Conservation (phyloP, 2,329 filamentous ascomycete species). For the Pseudopyrenochaeta lycopersici region DNA sequence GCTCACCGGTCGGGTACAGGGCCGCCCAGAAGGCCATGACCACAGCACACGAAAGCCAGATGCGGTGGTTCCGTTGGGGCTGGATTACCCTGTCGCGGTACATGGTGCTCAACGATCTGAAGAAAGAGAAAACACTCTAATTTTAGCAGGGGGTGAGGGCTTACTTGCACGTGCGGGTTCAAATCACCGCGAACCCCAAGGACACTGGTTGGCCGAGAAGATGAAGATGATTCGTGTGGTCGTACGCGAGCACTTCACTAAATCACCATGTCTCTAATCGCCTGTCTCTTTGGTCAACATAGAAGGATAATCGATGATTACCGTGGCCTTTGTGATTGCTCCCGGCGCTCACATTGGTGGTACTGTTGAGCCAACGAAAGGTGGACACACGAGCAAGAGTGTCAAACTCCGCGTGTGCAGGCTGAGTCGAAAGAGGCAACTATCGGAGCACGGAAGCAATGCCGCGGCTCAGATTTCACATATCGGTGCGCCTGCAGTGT, state of each 20-base stretch:
- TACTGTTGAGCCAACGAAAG: slow-evolving; percentile 2
- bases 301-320: no score
- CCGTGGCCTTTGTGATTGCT: no score
- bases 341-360: no score
- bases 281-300: no score
- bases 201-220: no score
- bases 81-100: slow-evolving; percentile 93
- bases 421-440: slow-evolving; percentile 14
- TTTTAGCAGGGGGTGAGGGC: no score
- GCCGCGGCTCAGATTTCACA: slow-evolving; percentile 5
- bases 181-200: no score
- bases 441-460: slow-evolving; percentile 15
- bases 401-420: slow-evolving; percentile 1
- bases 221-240: no score
- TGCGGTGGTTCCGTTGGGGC: slow-evolving; percentile 97
- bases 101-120: slow-evolving; percentile 93
- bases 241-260: no score
- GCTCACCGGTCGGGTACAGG: slow-evolving; percentile 68
- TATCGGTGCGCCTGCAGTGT: slow-evolving; percentile 1
- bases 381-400: slow-evolving; percentile 2
- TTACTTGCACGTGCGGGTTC: no score
- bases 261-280: no score
- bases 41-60: slow-evolving; percentile 89
- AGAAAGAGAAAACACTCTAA: slow-evolving; percentile 59
- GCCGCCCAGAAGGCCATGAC: slow-evolving; percentile 88